A percentile compares a stretch with the other conserved stretches of the same genome.
Evolutionary conservation across 2,329 filamentous ascomycete species (phyloP).

Genomic region (Trichoderma endophyticum): DNA sequence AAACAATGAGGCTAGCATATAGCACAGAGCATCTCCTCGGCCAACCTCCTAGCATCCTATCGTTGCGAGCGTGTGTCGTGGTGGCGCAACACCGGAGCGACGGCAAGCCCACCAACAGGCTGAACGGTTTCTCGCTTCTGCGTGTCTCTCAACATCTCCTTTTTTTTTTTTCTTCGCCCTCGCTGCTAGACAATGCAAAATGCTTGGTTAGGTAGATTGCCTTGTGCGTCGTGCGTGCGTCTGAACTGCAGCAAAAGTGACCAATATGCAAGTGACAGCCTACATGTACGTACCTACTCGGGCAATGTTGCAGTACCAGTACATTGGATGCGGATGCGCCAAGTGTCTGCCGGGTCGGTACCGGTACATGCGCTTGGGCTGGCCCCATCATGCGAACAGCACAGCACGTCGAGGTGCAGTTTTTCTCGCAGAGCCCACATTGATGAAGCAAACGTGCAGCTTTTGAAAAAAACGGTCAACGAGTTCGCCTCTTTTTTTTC

Average conservation of each 20-base stretch:
- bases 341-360: background rate
- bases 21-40: background rate
- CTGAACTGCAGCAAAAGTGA: background rate
- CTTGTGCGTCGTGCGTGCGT: background rate
- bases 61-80: background rate
- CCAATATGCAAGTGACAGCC: background rate
- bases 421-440: background rate
- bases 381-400: conserved; percentile 10
- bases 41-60: background rate
- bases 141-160: background rate
- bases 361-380: background rate
- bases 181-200: background rate
- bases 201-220: background rate
- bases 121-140: background rate
- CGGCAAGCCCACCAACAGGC: background rate
- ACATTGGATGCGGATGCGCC: background rate
- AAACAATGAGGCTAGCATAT: background rate
- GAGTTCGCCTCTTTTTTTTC: background rate
- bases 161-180: background rate
- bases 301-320: background rate
- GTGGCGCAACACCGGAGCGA: conserved; percentile 7
- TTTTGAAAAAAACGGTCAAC: background rate
- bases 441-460: background rate
- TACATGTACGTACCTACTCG: background rate
- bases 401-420: background rate